These are phyloP conservation scores for Rhizopus sp. DNA, from an alignment of 371 early-diverging fungal species.

Conservation along the genomic window DNA sequence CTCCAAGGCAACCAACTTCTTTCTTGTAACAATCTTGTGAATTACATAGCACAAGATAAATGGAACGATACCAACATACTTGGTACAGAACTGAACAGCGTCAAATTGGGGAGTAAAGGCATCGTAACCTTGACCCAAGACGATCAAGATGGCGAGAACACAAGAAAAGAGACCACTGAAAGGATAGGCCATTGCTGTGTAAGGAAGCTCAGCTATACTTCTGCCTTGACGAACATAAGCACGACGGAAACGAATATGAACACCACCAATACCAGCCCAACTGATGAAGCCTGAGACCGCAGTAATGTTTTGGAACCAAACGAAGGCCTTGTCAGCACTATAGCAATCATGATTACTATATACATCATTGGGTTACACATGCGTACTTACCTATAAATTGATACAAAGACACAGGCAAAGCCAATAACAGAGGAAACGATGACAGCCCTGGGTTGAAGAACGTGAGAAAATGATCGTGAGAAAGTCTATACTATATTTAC, in stretches of 20 bases:
- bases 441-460: constrained; percentile 36
- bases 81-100: constrained; percentile 24
- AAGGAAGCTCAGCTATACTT: constrained; percentile 69
- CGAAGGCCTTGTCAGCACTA: constrained; percentile 62
- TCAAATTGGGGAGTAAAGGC: constrained; percentile 35
- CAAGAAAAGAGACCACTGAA: constrained; percentile 62
- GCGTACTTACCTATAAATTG: constrained; percentile 39
- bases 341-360: not conserved
- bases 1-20: constrained; percentile 55
- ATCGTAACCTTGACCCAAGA: constrained; percentile 60
- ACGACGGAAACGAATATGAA: constrained; percentile 83
- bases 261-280: constrained; percentile 78
- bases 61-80: constrained; percentile 48
- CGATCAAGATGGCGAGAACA: constrained; percentile 49
- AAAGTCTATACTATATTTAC: constrained; percentile 6
- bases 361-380: not conserved
- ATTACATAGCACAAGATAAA: constrained; percentile 46
- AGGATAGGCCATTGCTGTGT: constrained; percentile 70
- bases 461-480: constrained; percentile 6
- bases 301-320: constrained; percentile 73
- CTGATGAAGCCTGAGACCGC: constrained; percentile 76
- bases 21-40: constrained; percentile 48
- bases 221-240: constrained; percentile 77
- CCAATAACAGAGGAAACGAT: constrained; percentile 57
- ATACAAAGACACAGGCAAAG: constrained; percentile 56